Percentiles rank a stretch among this genome's conserved stretches.
phyloP scores from a whole-genome alignment of 2,329 filamentous ascomycete species.

The Didymella glomerata region DNA sequence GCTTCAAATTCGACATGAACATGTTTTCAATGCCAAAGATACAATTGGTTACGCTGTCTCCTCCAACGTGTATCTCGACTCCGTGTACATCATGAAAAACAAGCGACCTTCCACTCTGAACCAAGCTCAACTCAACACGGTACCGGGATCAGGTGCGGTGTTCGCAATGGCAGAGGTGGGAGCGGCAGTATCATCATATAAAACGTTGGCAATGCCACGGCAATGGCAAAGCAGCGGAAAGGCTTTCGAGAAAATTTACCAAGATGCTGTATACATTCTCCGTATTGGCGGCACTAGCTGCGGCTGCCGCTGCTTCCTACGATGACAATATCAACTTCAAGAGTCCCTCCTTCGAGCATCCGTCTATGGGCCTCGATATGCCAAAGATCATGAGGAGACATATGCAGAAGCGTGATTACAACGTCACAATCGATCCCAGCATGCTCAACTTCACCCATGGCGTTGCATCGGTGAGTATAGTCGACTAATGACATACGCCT shows the following conservation, averaged over 20 bases:
- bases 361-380: conserved; percentile 67
- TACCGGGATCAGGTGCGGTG: background rate
- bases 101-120: conserved; percentile 13
- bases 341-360: conserved; percentile 69
- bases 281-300: conserved; percentile 4
- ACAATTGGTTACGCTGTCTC: background rate
- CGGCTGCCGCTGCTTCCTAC: conserved; percentile 12
- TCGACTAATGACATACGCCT: background rate
- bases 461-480: conserved; percentile 49
- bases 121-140: conserved; percentile 13
- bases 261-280: conserved; percentile 9
- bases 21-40: conserved; percentile 6
- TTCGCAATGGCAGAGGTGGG: background rate
- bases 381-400: conserved; percentile 64
- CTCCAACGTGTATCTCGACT: background rate
- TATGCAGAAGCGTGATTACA: conserved; percentile 22
- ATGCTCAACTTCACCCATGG: conserved; percentile 55
- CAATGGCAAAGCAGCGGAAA: background rate
- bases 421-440: conserved; percentile 16
- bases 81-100: conserved; percentile 15
- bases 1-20: conserved; percentile 4
- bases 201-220: background rate
- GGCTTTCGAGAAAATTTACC: background rate
- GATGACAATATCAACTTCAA: conserved; percentile 68
- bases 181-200: background rate